Base-by-base conservation (phyloP, 768 basidiomycete species). In the Kwoniella dejecticola region DNA sequence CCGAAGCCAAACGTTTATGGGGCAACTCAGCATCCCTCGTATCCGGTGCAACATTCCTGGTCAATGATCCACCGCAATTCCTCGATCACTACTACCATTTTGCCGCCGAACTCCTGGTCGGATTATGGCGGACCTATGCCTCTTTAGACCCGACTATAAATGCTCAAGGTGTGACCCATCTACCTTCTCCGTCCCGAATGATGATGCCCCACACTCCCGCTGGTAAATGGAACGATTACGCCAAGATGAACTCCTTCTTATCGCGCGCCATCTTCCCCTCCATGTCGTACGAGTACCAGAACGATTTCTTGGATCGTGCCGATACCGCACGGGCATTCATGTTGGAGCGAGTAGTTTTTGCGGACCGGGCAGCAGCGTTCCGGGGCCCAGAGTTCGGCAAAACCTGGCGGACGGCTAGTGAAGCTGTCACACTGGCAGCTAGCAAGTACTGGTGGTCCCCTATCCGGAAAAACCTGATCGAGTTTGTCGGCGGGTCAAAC, bases 51-150 rank as follows among this genome's bases (percentile, higher is more conserved):
- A 86, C 86, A 85, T 90, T 89, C 81, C 82, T 92, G 10, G 82
- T 88, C 26, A 93, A 93, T 71, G 93, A 95, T 63, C 86, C 89
- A 4, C 84, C 85, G 17, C 91, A 96, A 82, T 96, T 77, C 79
- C 84, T 95, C 57, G 89, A 88, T 0, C 92, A 95, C 78, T 95
- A 94, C 76, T 95, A 92, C 76, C 92, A 97, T 64, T 93, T 89
- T 85, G 85, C 88, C 30, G 92, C 93, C 3, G 93, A 97, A 74
- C 84, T 93, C 19, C 88, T 89, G 81, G 90, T 91, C 66, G 93
- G 93, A 40, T 85, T 94, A 68, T 95, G 93, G 93, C 84, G 91
- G 7, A 87, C 91, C 0, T 95, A 94, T 77, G 84, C 90, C 31
- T 86, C 89, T 1, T 81, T 95, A 11, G 91, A 93, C 75, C 84